phyloP scores from a whole-genome alignment of 129 eudicot species.

The Flaveria brownii region DNA sequence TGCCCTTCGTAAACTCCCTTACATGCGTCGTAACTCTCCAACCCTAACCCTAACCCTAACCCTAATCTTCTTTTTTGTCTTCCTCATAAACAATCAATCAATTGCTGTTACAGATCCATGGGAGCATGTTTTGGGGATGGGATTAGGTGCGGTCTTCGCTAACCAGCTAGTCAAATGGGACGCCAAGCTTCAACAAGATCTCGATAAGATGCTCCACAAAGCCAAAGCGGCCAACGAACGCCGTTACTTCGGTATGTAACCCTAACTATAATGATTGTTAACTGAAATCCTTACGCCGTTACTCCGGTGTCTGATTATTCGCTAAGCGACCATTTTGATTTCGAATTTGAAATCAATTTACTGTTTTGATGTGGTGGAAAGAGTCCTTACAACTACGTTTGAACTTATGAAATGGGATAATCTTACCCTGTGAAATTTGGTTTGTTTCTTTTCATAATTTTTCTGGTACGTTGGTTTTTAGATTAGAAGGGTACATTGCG shows the following conservation, averaged over 20 bases:
- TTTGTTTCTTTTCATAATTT: not conserved
- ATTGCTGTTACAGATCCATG: constrained; percentile 67
- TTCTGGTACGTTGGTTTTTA: not conserved
- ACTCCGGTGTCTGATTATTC: too few relatives aligned
- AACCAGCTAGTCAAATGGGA: constrained; percentile 96
- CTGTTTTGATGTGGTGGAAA: not conserved
- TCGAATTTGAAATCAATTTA: not conserved
- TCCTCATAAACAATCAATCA: not conserved
- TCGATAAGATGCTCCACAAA: constrained; percentile 79
- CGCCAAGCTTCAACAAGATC: constrained; percentile 73
- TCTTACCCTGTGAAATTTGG: not conserved
- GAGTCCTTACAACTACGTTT: not conserved
- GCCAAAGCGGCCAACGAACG: constrained; percentile 93
- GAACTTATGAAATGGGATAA: not conserved
- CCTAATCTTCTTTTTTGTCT: not conserved
- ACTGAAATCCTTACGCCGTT: too few relatives aligned
- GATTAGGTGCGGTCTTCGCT: constrained; percentile 76
- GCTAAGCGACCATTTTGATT: not conserved
- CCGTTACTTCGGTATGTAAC: constrained; percentile 75
- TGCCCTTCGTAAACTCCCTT: constrained; percentile 96
- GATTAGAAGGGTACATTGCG: not conserved
- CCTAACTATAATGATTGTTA: not conserved
- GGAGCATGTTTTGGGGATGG: constrained; percentile 96
- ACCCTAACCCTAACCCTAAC: not conserved
- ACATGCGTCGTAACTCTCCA: constrained; percentile 77